phyloP scores from a whole-genome alignment of 2,329 filamentous ascomycete genomes.

The Ophiostoma tasmaniense region DNA sequence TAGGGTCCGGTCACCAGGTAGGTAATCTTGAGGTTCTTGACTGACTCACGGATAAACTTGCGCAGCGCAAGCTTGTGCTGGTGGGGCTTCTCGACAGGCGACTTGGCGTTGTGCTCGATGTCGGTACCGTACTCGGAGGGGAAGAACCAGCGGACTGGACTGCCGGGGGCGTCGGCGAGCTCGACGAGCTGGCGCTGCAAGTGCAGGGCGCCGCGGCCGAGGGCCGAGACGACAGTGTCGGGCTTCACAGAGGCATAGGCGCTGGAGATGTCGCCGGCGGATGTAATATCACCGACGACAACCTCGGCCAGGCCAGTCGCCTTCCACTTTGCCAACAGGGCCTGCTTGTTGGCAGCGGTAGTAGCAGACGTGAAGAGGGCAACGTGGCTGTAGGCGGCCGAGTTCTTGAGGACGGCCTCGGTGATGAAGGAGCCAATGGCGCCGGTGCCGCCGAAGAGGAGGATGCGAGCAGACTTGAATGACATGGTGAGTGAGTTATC shows the following conservation, averaged over 20 bases:
- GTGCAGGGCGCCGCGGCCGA: constrained; percentile 55
- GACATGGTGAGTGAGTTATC: not conserved
- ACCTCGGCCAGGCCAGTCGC: constrained; percentile 42
- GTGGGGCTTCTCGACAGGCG: constrained; percentile 55
- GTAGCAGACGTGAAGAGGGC: constrained; percentile 35
- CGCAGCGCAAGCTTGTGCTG: constrained; percentile 63
- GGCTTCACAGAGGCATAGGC: constrained; percentile 48
- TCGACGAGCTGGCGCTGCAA: constrained; percentile 54
- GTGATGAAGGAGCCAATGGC: constrained; percentile 31
- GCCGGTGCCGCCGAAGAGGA: constrained; percentile 31
- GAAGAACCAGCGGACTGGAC: constrained; percentile 51
- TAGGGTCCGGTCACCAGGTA: constrained; percentile 65
- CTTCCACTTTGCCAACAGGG: constrained; percentile 36
- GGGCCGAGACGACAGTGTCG: constrained; percentile 57
- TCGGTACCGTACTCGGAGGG: constrained; percentile 62
- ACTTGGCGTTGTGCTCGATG: constrained; percentile 51
- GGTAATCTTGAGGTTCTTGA: constrained; percentile 49
- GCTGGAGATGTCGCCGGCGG: constrained; percentile 42
- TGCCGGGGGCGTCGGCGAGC: constrained; percentile 45
- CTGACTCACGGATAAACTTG: constrained; percentile 45
- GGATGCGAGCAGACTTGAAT: constrained; percentile 15
- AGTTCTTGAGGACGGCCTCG: constrained; percentile 27
- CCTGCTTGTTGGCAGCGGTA: constrained; percentile 42
- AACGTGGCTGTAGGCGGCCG: constrained; percentile 27
- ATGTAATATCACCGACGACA: constrained; percentile 46